phyloP scores from a whole-genome alignment of 2,329 filamentous ascomycete genomes.

The Cercospora brassicicola region DNA sequence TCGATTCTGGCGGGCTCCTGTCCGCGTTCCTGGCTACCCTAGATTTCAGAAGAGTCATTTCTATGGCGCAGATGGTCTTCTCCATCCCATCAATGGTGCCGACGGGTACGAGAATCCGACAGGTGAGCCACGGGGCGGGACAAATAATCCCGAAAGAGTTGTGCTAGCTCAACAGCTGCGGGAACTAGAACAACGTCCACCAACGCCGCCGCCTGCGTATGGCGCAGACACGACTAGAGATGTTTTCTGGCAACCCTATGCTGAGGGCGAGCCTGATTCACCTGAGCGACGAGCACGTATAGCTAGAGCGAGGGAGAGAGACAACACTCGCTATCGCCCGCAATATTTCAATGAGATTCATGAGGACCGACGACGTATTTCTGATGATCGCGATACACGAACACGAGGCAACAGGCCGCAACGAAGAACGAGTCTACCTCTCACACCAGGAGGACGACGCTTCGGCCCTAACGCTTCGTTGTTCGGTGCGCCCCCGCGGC shows the following conservation, averaged over 20 bases:
- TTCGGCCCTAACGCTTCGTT: not conserved
- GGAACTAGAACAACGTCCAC: not conserved
- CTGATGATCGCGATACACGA: not conserved
- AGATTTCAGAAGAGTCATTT: not conserved
- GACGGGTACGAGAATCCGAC: not conserved
- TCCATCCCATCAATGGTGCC: not conserved
- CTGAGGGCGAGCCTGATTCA: not conserved
- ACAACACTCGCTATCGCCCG: not conserved
- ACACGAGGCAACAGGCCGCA: not conserved
- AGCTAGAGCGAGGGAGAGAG: not conserved
- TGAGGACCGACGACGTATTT: not conserved
- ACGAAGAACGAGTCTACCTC: not conserved
- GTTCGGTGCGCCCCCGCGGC: not conserved
- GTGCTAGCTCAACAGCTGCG: not conserved
- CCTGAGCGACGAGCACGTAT: not conserved
- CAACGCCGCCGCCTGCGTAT: not conserved
- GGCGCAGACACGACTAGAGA: not conserved
- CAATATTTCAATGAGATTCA: not conserved
- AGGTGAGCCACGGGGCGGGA: not conserved
- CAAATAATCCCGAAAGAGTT: not conserved
- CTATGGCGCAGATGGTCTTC: slow-evolving; percentile 1
- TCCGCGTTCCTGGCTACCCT: not conserved
- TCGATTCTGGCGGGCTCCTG: not conserved
- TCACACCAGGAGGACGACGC: not conserved
- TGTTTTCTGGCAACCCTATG: not conserved